A percentile compares a stretch with the other conserved stretches of the same genome.
Evolutionary conservation across 2,329 filamentous ascomycete species (phyloP).

Genomic region (Dactylellina haptotyla): DNA sequence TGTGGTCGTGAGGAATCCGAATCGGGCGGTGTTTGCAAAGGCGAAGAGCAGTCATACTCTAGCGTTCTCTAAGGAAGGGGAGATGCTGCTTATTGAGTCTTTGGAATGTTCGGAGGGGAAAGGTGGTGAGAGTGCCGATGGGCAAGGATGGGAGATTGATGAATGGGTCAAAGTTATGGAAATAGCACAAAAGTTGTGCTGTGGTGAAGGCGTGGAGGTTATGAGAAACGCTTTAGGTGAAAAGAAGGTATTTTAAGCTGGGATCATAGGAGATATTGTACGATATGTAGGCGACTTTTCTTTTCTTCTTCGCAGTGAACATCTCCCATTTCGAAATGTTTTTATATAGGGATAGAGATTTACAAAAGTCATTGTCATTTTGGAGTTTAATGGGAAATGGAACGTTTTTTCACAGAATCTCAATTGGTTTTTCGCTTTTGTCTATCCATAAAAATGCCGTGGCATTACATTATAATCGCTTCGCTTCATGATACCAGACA

Average conservation of each 20-base stretch:
- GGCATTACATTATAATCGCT: background rate
- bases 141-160: conserved; percentile 72
- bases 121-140: conserved; percentile 54
- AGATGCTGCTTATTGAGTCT: conserved; percentile 56
- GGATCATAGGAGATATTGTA: conserved; percentile 6
- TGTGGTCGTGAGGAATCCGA: conserved; percentile 33
- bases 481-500: background rate
- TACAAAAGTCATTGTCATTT: conserved; percentile 25
- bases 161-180: conserved; percentile 79
- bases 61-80: conserved; percentile 55
- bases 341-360: conserved; percentile 3
- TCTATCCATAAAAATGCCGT: conserved; percentile 48
- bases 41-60: conserved; percentile 50
- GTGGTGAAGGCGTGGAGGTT: conserved; percentile 59
- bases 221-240: conserved; percentile 15
- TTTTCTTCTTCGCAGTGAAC: no score
- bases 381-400: conserved; percentile 38
- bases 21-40: conserved; percentile 31
- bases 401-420: background rate
- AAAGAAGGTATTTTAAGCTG: conserved; percentile 32
- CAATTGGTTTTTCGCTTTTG: conserved; percentile 44
- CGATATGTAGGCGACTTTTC: conserved; percentile 17
- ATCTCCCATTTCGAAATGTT: background rate
- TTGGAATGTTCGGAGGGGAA: conserved; percentile 35
- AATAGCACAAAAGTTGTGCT: conserved; percentile 74